Percentiles rank a stretch among this genome's conserved stretches.
Conservation (phyloP, 495 filamentous ascomycete species). For the Penicillium subrubescens region DNA sequence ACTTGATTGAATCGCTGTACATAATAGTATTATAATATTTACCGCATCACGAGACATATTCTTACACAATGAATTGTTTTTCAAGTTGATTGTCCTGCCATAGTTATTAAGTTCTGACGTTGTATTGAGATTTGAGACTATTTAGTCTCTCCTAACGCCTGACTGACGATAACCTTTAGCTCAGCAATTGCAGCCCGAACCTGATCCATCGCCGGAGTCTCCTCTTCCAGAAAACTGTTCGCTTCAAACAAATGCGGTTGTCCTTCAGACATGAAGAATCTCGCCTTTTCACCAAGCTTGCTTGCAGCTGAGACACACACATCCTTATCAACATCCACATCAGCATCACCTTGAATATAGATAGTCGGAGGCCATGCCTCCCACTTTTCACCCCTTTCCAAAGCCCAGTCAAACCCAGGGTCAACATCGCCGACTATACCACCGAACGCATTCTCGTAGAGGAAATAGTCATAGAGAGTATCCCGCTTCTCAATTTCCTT, state of each 20-base stretch:
- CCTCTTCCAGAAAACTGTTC: background rate
- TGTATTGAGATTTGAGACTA: background rate
- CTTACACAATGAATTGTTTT: background rate
- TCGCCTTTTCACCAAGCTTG: constrained; percentile 2
- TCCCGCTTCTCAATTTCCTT: background rate
- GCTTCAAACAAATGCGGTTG: constrained; percentile 5
- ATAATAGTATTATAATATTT: background rate
- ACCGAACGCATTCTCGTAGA: background rate
- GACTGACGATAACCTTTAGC: background rate
- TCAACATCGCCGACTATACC: background rate
- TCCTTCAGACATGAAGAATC: background rate
- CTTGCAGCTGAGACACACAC: background rate
- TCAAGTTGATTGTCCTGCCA: background rate
- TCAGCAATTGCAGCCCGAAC: background rate
- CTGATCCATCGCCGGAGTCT: background rate
- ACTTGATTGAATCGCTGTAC: background rate
- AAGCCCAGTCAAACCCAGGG: background rate
- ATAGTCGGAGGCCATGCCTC: background rate
- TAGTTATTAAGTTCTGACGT: background rate
- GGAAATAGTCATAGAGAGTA: background rate
- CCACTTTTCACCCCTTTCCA: constrained; percentile 1
- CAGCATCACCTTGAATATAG: background rate
- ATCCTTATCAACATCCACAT: constrained; percentile 6
- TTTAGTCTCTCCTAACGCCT: background rate
- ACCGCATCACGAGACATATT: background rate